Base-by-base conservation (phyloP, 257 asterid species). In the Ligustrum vulgare region DNA sequence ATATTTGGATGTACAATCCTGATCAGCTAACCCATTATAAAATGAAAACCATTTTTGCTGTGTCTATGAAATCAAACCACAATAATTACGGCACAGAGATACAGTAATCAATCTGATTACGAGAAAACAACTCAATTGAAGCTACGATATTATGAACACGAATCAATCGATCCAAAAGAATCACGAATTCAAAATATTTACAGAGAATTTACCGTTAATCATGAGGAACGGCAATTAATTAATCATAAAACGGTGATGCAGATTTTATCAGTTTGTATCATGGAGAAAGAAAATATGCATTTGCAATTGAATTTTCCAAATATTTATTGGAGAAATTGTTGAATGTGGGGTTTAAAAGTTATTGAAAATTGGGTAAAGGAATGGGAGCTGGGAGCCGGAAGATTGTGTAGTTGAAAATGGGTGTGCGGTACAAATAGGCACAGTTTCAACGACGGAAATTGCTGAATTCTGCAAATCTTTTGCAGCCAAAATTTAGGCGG, bases 161-260 rank as follows among this genome's bases (percentile, higher is more conserved):
- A 45, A 45, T 45, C 56, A 15, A 45, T 45, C n/a, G 96, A 60
- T 60, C 67, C 4, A 0, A 1, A 60, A 23, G 25, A 60, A 3
- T 1, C 9, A 23, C 34, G 35, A 60, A 23, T 8, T 23, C 35
- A 22, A 60, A 5, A 2, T 23, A 9, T 23, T 22, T 25, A 2
- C 1, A 22, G 34, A 60, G 33, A 60, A 22, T 4, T 60, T 60
- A 60, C 67, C 67, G 66, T 60, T 10, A 4, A 10, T 58, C 66
- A 60, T 11, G 67, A 9, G 8, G 34, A 60, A 12, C 67, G 18
- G 67, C 67, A 60, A 60, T 60, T 22, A 23, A 23, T n/a, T 9
- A 39, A 39, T 9, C 2, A 56, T 54, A 5, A 54, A 1, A 58
- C 66, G 16, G 66, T 9, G 66, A 2, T 23, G 18, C 33, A 60